Percentiles rank a stretch among this genome's conserved stretches.
phyloP scores from a whole-genome alignment of 495 filamentous ascomycete species.

The Chaetomidium leptoderma region DNA sequence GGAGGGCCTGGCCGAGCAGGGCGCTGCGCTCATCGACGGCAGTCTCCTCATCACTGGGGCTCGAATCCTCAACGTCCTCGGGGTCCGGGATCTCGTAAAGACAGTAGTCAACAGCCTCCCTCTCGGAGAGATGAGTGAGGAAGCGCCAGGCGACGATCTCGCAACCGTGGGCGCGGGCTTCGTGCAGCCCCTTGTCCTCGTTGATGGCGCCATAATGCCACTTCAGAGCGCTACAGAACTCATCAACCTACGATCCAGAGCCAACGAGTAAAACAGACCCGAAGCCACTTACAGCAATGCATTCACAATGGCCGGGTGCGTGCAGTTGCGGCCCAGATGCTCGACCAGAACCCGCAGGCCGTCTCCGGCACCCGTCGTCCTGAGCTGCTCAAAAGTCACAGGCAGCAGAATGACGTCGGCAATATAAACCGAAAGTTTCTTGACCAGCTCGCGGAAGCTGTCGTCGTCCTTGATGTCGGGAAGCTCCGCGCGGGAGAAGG shows the following conservation, averaged over 20 bases:
- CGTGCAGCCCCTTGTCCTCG: conserved; percentile 68
- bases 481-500: conserved; percentile 39
- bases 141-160: conserved; percentile 93
- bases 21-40: conserved; percentile 40
- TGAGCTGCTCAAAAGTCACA: conserved; percentile 75
- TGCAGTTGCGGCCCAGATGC: conserved; percentile 58
- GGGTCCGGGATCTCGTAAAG: conserved; percentile 67
- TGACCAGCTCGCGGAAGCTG: conserved; percentile 60
- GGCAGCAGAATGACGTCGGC: conserved; percentile 60
- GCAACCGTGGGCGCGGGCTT: conserved; percentile 76
- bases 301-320: conserved; percentile 70
- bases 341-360: conserved; percentile 61
- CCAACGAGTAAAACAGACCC: not conserved
- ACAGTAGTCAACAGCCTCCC: conserved; percentile 77
- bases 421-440: conserved; percentile 67
- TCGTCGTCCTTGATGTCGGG: conserved; percentile 63
- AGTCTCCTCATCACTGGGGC: conserved; percentile 30
- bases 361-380: conserved; percentile 61
- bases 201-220: conserved; percentile 63
- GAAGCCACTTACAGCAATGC: conserved; percentile 63
- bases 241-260: not conserved
- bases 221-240: conserved; percentile 63
- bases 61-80: conserved; percentile 22
- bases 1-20: conserved; percentile 31
- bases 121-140: conserved; percentile 69